Evolutionary conservation across 306 rosid species (phyloP), one percentile per base, ranked within the genome.

Genomic region (Albizia julibrissin): DNA sequence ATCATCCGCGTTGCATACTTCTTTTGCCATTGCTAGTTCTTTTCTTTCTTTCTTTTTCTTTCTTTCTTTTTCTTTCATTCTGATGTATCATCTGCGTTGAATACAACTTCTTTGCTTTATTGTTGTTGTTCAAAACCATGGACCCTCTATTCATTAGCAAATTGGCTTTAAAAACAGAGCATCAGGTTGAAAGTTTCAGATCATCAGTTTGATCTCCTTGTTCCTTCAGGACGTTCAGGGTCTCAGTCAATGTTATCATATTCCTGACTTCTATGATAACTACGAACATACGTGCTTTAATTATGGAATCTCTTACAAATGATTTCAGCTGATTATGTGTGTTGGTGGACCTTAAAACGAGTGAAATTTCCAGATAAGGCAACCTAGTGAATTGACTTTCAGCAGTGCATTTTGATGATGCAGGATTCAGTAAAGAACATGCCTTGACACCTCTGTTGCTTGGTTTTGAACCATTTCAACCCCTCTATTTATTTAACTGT

Each of bases 31-130:
- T 24, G 43, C 9, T 59, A 43, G 54, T 52, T 52, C 26, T 52
- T 52, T 78, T 84, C 42, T 33, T 77, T 66, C 12, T 86, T 86
- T 77, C 21, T 15, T n/a, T n/a, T n/a, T n/a, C n/a, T n/a, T n/a
- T n/a, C 6, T 18, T 14, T 50, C 74, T 84, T n/a, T 66, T 79
- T 65, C 10, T 85, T 86, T 73, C 22, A 72, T 61, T 76, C 27
- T 33, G 10, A 39, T 78, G 64, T 82, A 47, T 83, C 15, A 50
- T 27, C 5, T 67, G 31, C 76, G 10, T 65, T 6, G 65, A 58
- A 22, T n/a, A 22, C 27, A n/a, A n/a, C 27, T n/a, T 58, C 22
- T 58, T 22, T 58, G 65, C 65, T 10, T 22, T 58, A 22, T 22
- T 58, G 27, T 22, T 56, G 29, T 56, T 58, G 65, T 22, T 58